Percentiles rank a stretch among this genome's conserved stretches.
These are phyloP conservation scores for Pestalotiopsis sp. DNA, from an alignment of 2,329 filamentous ascomycete species.

Conservation along the genomic window DNA sequence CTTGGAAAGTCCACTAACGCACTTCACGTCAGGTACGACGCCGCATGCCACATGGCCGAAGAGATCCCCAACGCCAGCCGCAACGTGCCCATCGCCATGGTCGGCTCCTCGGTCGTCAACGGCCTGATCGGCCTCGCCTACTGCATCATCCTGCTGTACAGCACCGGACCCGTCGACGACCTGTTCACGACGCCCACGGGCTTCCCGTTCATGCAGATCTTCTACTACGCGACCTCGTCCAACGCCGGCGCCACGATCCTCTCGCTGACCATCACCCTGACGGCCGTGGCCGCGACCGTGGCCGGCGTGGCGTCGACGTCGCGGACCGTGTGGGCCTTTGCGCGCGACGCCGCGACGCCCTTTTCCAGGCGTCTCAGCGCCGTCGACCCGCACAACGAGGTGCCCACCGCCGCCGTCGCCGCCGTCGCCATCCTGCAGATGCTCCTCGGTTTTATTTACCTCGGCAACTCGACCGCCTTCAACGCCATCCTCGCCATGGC, in stretches of 20 bases:
- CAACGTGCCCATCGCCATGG: constrained; percentile 36
- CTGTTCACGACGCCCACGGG: constrained; percentile 43
- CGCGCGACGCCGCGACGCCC: constrained; percentile 44
- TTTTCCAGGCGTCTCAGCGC: constrained; percentile 38
- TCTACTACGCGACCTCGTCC: constrained; percentile 30
- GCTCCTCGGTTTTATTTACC: constrained; percentile 43
- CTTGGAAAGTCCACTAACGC: background rate
- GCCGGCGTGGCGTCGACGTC: constrained; percentile 33
- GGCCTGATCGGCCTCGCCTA: constrained; percentile 47
- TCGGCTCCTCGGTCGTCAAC: constrained; percentile 40
- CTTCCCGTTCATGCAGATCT: constrained; percentile 46
- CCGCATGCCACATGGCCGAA: constrained; percentile 35
- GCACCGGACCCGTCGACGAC: constrained; percentile 38
- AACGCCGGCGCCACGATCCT: constrained; percentile 28
- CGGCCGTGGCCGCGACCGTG: constrained; percentile 31
- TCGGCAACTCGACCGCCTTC: constrained; percentile 45
- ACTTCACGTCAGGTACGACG: constrained; percentile 29
- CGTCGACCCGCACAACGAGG: constrained; percentile 35
- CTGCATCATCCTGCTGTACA: constrained; percentile 45
- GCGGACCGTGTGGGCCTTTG: constrained; percentile 40
- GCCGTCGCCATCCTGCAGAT: constrained; percentile 36
- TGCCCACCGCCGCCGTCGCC: constrained; percentile 41
- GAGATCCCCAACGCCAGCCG: constrained; percentile 35
- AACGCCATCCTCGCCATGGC: constrained; percentile 42
- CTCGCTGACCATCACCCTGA: constrained; percentile 28